phyloP scores from a whole-genome alignment of 148 eudicot genomes.

The Rhododendron molle region DNA sequence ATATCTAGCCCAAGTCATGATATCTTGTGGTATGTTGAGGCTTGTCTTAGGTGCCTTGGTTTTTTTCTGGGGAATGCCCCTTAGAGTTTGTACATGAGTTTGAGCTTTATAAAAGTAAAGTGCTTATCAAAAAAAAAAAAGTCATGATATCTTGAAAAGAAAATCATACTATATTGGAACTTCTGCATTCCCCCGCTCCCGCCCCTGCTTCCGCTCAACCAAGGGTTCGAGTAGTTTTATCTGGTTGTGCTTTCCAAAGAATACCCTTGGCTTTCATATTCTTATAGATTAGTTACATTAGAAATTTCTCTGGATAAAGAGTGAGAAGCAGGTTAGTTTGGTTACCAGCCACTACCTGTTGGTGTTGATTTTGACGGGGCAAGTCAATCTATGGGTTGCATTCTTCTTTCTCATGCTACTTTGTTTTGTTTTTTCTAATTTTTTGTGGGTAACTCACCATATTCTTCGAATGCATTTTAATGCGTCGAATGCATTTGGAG shows the following conservation, averaged over 20 bases:
- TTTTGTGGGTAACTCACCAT: background rate
- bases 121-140: no score
- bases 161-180: no score
- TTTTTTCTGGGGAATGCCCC: no score
- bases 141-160: no score
- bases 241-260: background rate
- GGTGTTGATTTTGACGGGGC: background rate
- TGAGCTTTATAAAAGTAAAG: no score
- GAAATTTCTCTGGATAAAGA: background rate
- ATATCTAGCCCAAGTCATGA: no score
- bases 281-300: background rate
- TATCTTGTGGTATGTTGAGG: no score
- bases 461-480: no score
- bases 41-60: no score
- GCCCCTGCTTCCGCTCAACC: no score
- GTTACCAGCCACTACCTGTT: background rate
- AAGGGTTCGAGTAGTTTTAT: background rate
- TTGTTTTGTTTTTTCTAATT: background rate
- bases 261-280: background rate
- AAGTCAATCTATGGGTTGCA: background rate
- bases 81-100: no score
- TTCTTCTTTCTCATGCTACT: background rate
- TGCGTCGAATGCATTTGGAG: background rate
- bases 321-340: background rate
- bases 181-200: no score